A percentile compares a stretch with the other conserved stretches of the same genome.
Conservation (phyloP, 139 green algal species). For the Astrephomene gubernaculifera region DNA sequence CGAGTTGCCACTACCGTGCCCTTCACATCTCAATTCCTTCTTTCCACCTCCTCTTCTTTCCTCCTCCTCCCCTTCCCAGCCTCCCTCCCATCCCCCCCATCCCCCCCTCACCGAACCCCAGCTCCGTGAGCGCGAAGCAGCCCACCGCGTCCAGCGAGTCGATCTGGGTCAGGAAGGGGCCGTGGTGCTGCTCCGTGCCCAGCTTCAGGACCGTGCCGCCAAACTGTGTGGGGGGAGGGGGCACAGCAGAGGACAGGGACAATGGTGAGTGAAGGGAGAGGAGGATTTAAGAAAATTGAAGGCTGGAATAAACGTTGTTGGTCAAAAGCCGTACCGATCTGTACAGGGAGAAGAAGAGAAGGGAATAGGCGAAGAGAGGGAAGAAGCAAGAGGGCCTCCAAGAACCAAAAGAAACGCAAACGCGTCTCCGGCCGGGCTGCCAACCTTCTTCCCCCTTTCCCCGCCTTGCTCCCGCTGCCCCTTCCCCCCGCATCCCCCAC, state of each 20-base stretch:
- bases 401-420: no score
- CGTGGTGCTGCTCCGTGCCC: constrained; percentile 81
- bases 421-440: no score
- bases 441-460: background rate
- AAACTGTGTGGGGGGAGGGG: background rate
- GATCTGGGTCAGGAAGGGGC: constrained; percentile 77
- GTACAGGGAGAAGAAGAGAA: no score
- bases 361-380: no score
- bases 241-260: no score
- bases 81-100: background rate
- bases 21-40: background rate
- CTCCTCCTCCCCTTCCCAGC: background rate
- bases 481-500: background rate
- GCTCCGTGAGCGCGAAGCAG: constrained; percentile 95
- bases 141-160: constrained; percentile 67
- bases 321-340: no score
- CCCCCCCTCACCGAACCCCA: constrained; percentile 80
- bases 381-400: no score
- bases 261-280: no score
- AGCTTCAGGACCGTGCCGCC: constrained; percentile 91
- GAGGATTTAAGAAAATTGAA: no score
- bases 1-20: no score
- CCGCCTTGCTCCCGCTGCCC: background rate
- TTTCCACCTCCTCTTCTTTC: background rate
- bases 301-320: no score